Base-by-base conservation (phyloP, 805 yeast genomes). In the Wickerhamiella vanderwaltii region DNA sequence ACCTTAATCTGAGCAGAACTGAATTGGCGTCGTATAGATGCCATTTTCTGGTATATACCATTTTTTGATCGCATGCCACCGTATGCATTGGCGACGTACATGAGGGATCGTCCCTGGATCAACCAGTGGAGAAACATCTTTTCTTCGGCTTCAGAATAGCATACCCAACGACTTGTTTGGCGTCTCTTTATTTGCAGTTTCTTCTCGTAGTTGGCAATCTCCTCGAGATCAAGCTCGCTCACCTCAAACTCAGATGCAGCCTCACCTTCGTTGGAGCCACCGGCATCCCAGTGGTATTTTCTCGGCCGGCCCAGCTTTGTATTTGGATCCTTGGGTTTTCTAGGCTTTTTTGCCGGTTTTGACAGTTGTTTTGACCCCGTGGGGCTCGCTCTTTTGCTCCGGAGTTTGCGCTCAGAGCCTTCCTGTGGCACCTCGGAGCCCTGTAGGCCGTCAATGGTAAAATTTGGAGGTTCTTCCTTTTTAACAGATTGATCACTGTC, bases 41-140 rank as follows among this genome's bases (percentile, higher is more conserved):
- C 33, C 39, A 36, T 36, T n/a, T 36, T 36, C 23, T 36, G 39
- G 9, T 36, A 36, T 2, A 36, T 12, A 11, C 39, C 39, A 17
- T 36, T 36, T 9, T 18, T 20, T 3, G 23, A 13, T 16, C 39
- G 39, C 33, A 36, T 15, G 5, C 31, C 24, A 18, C 25, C 17
- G 18, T 24, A 36, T 3, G 39, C 39, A 15, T 25, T 25, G 26
- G 17, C 30, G 5, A 36, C 32, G 20, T 36, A 36, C 26, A 28
- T 29, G 18, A 36, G 33, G 6, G 39, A 36, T 2, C 39, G 32
- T 23, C 39, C 39, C 26, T 36, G 39, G 2, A 36, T 25, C 13
- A 36, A 23, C 39, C 39, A 36, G 16, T 36, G 39, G 25, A 12
- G 18, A n/a, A 36, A 29, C 39, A 36, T 36, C 6, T 12, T 16